Base-by-base conservation (phyloP, 129 eudicot species). In the Ambrosia artemisiifolia region DNA sequence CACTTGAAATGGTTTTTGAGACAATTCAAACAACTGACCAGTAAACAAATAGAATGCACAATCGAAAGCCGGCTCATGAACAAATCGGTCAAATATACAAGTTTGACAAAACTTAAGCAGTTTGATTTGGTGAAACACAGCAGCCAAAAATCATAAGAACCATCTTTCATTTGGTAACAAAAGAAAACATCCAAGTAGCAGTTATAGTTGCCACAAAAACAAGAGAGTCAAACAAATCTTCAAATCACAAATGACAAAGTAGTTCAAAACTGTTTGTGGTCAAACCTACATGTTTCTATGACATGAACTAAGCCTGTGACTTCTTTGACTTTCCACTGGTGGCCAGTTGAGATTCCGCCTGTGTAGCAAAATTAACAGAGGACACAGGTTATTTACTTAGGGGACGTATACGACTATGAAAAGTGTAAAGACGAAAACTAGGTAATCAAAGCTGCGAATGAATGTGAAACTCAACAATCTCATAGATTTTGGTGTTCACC, bases 251-350 rank as follows among this genome's bases (percentile, higher is more conserved):
- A 64, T 64, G 51, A 40, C 50, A 17, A 17, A 62, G 24, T 12
- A 62, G 28, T 62, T 62, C 46, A 62, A 62, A 34, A 62, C 67
- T 62, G 44, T 62, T 35, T 34, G 24, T 59, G 38, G 67, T 33
- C 67, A 62, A 33, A 62, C 28, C 67, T 55, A 55, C 14, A 19
- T 9, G 34, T 7, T 7, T 19, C 62, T 48, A 63, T 35, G 47
- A 2, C 8, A 13, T 34, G 9, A 35, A 5, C 33, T 66, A 66
- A 38, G 67, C 76, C 55, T 61, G 66, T 8, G 76, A 71, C 48
- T 71, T 71, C 76, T 46, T 71, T 3, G 76, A 42, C 76, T 71
- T 71, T 59, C 76, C 65, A 61, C 76, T 61, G 8, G 76, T 56
- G 56, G 76, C 64, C 19, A 71, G 24, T 24, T 71, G 76, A 19